Conservation (phyloP, 768 basidiomycete genomes). For the Boletus sensibilis region DNA sequence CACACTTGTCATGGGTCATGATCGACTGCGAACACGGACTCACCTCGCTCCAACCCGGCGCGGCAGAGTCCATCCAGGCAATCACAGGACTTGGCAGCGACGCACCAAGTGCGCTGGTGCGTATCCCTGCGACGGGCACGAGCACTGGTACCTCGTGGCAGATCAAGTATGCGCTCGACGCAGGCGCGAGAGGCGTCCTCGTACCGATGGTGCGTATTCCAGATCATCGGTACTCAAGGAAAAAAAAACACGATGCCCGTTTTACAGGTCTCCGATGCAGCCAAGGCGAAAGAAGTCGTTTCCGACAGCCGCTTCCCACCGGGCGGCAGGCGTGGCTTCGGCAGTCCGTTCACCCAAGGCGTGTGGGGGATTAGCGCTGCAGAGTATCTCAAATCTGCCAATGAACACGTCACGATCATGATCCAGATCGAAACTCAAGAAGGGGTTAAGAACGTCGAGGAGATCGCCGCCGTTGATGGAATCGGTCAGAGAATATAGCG, state of each 20-base stretch:
- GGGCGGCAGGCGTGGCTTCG: slow-evolving; percentile 59
- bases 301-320: slow-evolving; percentile 63
- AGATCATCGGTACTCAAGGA: background rate
- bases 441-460: slow-evolving; percentile 56
- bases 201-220: slow-evolving; percentile 58
- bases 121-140: slow-evolving; percentile 63
- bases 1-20: slow-evolving; percentile 59
- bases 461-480: slow-evolving; percentile 60
- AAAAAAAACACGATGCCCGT: too few relatives aligned
- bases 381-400: slow-evolving; percentile 57
- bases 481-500: slow-evolving; percentile 43
- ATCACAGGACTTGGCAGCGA: slow-evolving; percentile 45
- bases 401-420: slow-evolving; percentile 54
- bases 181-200: slow-evolving; percentile 61
- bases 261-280: slow-evolving; percentile 50
- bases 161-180: slow-evolving; percentile 69
- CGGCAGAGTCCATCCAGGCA: slow-evolving; percentile 54
- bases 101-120: slow-evolving; percentile 55
- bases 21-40: slow-evolving; percentile 72
- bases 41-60: slow-evolving; percentile 52
- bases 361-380: slow-evolving; percentile 51
- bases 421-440: slow-evolving; percentile 68
- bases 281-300: slow-evolving; percentile 56
- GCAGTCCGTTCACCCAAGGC: slow-evolving; percentile 59
- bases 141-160: slow-evolving; percentile 61